These are phyloP conservation scores for Vaccinium corymbosum DNA, from an alignment of 148 eudicot genomes.

Conservation along the genomic window DNA sequence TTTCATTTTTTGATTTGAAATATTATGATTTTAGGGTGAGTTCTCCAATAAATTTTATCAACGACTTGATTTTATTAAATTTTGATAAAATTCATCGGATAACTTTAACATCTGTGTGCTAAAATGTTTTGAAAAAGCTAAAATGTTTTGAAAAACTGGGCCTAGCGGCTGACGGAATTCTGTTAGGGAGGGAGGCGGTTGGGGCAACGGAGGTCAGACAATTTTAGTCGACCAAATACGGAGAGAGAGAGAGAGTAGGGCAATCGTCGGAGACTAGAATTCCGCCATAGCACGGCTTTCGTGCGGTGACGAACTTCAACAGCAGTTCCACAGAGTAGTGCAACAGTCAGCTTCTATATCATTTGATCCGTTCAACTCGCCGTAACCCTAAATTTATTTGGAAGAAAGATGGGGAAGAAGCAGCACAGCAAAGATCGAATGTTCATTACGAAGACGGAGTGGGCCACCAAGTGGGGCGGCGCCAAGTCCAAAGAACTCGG, in stretches of 20 bases:
- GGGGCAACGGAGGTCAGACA: too few species aligned
- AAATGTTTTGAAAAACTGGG: too few species aligned
- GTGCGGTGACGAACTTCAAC: background rate
- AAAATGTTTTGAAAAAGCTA: too few species aligned
- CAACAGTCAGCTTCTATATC: background rate
- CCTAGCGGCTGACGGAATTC: too few species aligned
- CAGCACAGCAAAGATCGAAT: conserved; percentile 97
- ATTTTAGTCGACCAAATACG: too few species aligned
- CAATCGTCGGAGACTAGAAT: background rate
- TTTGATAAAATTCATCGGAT: too few species aligned
- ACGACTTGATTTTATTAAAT: too few species aligned
- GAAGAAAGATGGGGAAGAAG: conserved; percentile 79
- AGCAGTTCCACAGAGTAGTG: background rate
- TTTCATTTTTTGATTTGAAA: too few species aligned
- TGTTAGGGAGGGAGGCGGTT: too few species aligned
- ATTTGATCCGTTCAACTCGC: background rate
- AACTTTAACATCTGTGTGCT: too few species aligned
- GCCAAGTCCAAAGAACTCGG: conserved; percentile 71
- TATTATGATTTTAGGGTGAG: too few species aligned
- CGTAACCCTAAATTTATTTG: conserved; percentile 13
- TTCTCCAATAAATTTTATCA: too few species aligned
- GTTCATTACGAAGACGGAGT: conserved; percentile 89
- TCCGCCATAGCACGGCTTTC: background rate
- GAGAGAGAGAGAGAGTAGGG: background rate
- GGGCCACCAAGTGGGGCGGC: conserved; percentile 96